Conservation (phyloP, 1,284 basidiomycete genomes). For the Fomitopsis palustris region DNA sequence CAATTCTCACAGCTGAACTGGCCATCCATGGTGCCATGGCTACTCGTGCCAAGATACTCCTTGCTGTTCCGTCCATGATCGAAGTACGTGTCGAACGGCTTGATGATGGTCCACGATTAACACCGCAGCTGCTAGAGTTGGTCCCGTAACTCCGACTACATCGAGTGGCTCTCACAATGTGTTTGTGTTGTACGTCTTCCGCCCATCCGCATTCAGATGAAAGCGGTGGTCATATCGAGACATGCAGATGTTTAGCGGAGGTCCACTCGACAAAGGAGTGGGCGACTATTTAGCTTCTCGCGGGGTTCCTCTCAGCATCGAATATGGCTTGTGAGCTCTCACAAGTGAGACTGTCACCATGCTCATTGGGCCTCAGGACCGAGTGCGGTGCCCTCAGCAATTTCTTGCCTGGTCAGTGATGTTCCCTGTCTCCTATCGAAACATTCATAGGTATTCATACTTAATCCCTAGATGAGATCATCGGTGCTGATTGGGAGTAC, state of each 20-base stretch:
- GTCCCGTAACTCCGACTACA: conserved; percentile 2
- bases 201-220: too few relatives aligned
- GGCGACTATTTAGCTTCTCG: conserved; percentile 12
- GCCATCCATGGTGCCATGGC: conserved; percentile 10
- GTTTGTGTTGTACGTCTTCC: not conserved
- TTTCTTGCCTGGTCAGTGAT: not conserved
- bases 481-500: conserved; percentile 11
- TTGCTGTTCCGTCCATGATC: conserved; percentile 21
- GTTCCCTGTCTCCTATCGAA: not conserved
- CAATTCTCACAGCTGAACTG: conserved; percentile 15
- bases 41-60: conserved; percentile 13
- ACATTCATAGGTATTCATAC: not conserved
- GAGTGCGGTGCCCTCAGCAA: conserved; percentile 1
- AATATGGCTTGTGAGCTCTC: conserved; percentile 13
- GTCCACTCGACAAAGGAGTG: conserved; percentile 16
- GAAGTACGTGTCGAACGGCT: conserved; percentile 4
- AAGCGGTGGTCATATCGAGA: not conserved
- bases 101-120: not conserved
- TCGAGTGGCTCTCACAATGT: not conserved
- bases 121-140: not conserved
- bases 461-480: not conserved
- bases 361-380: not conserved
- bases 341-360: not conserved
- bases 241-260: conserved; percentile 14
- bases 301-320: conserved; percentile 11